Evolutionary conservation across 2,329 filamentous ascomycete species (phyloP), one percentile per base, ranked within the genome.

Genomic region (Zymoseptoria brevis): DNA sequence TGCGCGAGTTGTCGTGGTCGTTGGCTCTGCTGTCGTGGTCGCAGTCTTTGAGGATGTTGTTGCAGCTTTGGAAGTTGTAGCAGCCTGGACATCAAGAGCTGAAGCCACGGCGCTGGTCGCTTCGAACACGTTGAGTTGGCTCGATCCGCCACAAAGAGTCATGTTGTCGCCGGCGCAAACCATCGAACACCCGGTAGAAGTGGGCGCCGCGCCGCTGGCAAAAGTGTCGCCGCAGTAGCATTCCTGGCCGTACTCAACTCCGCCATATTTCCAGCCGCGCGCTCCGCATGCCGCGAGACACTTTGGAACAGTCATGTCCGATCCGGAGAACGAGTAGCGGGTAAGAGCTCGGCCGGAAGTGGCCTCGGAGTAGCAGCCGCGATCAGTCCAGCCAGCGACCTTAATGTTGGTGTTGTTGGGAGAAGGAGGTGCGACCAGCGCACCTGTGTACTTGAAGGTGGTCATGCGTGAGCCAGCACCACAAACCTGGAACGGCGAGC

Each of bases 261-360:
- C 75, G 51, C 75, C 76, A 59, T 64, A 64, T 19, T 50, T 45
- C 19, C 62, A 64, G 35, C 35, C 35, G 5, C 35, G 35, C 35
- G 35, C 35, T 19, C 58, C 60, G 67, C 72, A 74, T 65, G 66
- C 75, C 48, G 62, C 60, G 2, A 71, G 71, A 62, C 75, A 78
- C 57, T 64, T 68, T 35, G 76, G 73, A 16, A 78, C 63, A 6
- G 76, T 75, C 74, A 77, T 74, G 53, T 60, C 66, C 19, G 62
- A 55, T 16, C 63, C 66, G 55, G 66, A 58, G 16, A 66, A 71
- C 21, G 60, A 55, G 50, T 63, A 66, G 4, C 30, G 67, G 4
- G 62, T 57, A 1, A 74, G 61, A 8, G 71, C 69, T 53, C 71
- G 68, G 4, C 57, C 67, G 8, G 61, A 58, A 2, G 55, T 62